Evolutionary conservation across 2,329 filamentous ascomycete genomes (phyloP), one percentile per base, ranked within the genome.

Genomic region (Rhynchosporium graminicola): DNA sequence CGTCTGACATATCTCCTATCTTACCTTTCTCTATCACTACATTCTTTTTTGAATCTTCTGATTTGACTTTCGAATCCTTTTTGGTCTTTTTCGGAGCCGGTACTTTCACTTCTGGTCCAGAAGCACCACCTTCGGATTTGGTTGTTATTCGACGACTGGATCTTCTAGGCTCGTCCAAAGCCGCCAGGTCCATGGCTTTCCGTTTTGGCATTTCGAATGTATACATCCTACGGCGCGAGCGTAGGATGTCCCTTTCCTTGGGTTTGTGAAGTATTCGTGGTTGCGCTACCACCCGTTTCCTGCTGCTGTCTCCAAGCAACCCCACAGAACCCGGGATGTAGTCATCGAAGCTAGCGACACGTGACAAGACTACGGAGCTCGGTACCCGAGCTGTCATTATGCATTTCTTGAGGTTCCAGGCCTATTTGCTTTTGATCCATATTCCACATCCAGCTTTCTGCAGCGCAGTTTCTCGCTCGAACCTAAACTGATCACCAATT

Each of bases 171-270:
- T 66, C 63, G 15, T 67, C 47, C 15, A 20, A 60, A n/a, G 50
- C 59, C 15, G 46, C 68, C 31, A 66, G 12, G 10, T 72, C 63
- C 56, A 67, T 67, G 45, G 66, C 67, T 61, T 72, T 73, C 58
- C 71, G 60, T 66, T 73, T 73, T 10, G 63, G 63, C 72, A 72
- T 71, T 6, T 28, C 61, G 54, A 29, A 12, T 33, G 29, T 47
- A 33, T 51, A 28, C 29, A 48, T 20, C 36, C 36, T 43, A 13
- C 31, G 26, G 20, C 40, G 26, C 6, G 15, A 57, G 8, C 43
- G 13, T 20, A 31, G 2, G 26, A 45, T 20, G 33, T 36, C 5
- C 33, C 33, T 36, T 42, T 12, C 31, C 31, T 15, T 50, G 46
- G 28, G 52, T 47, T 47, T 26, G 57, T 42, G 43, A n/a, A 38